Evolutionary conservation across 78 protist species (phyloP).

Genomic region (Blattamonas nauphoetae): DNA sequence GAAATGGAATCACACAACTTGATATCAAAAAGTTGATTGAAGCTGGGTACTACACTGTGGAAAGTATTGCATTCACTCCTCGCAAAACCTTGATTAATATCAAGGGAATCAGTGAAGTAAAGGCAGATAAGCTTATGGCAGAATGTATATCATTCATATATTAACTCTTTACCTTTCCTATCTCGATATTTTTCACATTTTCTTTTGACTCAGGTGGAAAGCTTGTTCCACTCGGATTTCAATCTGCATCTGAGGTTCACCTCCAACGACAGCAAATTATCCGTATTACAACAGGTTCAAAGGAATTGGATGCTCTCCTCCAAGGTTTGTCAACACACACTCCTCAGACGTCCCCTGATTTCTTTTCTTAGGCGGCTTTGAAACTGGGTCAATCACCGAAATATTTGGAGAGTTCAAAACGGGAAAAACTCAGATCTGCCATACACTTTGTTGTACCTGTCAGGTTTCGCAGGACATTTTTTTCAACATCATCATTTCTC

Average conservation of each 20-base stretch:
- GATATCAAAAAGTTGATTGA: conserved; percentile 84
- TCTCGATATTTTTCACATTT: background rate
- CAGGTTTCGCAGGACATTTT: conserved; percentile 58
- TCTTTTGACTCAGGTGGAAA: conserved; percentile 48
- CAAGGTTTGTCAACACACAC: background rate
- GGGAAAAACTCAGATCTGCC: conserved; percentile 98
- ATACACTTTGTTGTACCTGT: conserved; percentile 92
- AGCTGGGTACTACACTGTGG: conserved; percentile 85
- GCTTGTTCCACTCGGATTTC: conserved; percentile 81
- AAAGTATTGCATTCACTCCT: conserved; percentile 40
- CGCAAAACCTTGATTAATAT: conserved; percentile 55
- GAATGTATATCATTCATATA: background rate
- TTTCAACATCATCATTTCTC: background rate
- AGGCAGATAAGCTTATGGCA: conserved; percentile 85
- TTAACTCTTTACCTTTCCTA: background rate
- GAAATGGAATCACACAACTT: conserved; percentile 58
- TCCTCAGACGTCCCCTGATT: conserved; percentile 62
- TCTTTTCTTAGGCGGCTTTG: conserved; percentile 90
- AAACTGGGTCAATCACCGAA: conserved; percentile 96
- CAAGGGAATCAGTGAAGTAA: conserved; percentile 89
- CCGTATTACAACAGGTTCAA: conserved; percentile 81
- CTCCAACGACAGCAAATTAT: conserved; percentile 52
- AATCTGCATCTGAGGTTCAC: conserved; percentile 81
- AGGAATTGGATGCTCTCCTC: background rate
- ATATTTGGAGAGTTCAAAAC: conserved; percentile 97